Conservation (phyloP, 177 flowering plant genomes). For the Tripterygium wilfordii region DNA sequence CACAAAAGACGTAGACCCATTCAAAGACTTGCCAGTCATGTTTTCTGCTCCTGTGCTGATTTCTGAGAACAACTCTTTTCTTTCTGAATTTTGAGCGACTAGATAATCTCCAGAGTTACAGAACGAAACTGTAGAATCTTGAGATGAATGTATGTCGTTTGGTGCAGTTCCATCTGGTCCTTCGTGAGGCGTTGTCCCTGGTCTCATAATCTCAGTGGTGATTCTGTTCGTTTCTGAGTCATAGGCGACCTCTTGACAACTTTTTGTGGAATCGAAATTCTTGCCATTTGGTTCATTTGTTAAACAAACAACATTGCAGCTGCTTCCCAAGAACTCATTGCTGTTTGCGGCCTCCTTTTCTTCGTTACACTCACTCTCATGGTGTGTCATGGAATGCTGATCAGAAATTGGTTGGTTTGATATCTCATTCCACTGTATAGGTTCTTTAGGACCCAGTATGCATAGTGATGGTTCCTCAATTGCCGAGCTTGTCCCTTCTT, state of each 20-base stretch:
- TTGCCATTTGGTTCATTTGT: conserved; percentile 5
- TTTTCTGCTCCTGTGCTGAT: conserved; percentile 30
- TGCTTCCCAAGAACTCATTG: conserved; percentile 15
- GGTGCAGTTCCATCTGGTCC: conserved; percentile 3
- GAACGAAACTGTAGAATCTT: conserved; percentile 26
- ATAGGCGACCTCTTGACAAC: neutral
- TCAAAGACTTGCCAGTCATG: conserved; percentile 7
- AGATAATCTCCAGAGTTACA: conserved; percentile 29
- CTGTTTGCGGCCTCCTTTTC: conserved; percentile 29
- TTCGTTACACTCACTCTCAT: conserved; percentile 16
- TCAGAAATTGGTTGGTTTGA: conserved; percentile 17
- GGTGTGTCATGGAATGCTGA: conserved; percentile 19
- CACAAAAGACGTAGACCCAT: conserved; percentile 24
- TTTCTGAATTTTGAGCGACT: conserved; percentile 24
- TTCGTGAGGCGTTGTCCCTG: neutral
- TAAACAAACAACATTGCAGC: conserved; percentile 2
- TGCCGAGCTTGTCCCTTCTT: conserved; percentile 12
- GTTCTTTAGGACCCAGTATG: conserved; percentile 26
- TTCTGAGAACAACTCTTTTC: conserved; percentile 24
- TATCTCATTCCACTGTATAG: conserved; percentile 13
- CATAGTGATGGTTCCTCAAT: conserved; percentile 23
- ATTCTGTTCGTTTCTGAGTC: neutral
- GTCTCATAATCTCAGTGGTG: neutral
- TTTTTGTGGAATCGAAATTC: conserved; percentile 5
- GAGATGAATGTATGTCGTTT: conserved; percentile 27